phyloP scores from a whole-genome alignment of 2,329 filamentous ascomycete species.

The Magnaporthiopsis poae region DNA sequence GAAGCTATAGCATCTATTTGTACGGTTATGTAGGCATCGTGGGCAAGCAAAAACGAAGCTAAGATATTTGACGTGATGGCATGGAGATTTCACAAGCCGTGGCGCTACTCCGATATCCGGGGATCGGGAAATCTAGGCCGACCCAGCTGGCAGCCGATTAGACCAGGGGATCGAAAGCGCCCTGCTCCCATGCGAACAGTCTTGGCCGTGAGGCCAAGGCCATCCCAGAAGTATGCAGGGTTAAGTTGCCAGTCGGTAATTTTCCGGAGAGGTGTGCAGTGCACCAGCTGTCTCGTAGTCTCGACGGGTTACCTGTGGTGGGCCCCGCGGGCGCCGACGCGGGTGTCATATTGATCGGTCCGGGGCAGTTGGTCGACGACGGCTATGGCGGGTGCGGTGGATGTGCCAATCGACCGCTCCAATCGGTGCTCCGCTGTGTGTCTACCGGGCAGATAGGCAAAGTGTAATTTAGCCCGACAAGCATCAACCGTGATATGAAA shows the following conservation, averaged over 20 bases:
- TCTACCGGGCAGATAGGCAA: neutral
- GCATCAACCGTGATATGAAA: no score
- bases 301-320: neutral
- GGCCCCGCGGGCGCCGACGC: neutral
- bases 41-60: neutral
- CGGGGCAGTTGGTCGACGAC: neutral
- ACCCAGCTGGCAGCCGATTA: conserved; percentile 13
- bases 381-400: no score
- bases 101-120: neutral
- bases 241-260: neutral
- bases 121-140: conserved; percentile 2
- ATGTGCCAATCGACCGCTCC: neutral
- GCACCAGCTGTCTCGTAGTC: neutral
- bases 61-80: neutral
- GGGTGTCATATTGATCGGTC: no score
- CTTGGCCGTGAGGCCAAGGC: neutral
- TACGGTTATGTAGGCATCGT: neutral
- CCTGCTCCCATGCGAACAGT: neutral
- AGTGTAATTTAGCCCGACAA: neutral
- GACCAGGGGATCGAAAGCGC: conserved; percentile 4
- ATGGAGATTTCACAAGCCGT: neutral
- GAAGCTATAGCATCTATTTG: neutral
- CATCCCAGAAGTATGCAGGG: neutral
- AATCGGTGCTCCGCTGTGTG: neutral
- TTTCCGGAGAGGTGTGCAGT: neutral